Percentiles rank a stretch among this genome's conserved stretches.
Evolutionary conservation across 768 basidiomycete species (phyloP).

Genomic region (Amanita polypyramis): DNA sequence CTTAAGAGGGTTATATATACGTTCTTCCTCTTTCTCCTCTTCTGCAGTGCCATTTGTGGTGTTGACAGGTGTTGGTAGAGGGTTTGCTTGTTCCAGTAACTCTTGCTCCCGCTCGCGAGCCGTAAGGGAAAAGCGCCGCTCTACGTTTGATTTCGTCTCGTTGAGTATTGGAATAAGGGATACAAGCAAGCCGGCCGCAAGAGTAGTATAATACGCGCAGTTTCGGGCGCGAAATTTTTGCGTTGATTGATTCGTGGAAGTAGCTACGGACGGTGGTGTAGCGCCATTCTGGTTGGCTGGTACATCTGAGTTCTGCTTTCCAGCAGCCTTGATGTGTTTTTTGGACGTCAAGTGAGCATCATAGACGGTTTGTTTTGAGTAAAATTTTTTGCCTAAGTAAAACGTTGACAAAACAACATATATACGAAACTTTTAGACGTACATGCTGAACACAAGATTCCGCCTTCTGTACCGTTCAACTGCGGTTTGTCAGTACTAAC

Average conservation of each 20-base stretch:
- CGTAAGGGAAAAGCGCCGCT: slow-evolving; percentile 92
- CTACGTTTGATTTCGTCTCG: slow-evolving; percentile 94
- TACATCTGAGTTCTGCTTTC: slow-evolving; percentile 44
- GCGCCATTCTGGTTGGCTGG: slow-evolving; percentile 51
- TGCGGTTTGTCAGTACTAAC: slow-evolving; percentile 29
- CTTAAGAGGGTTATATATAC: slow-evolving; percentile 97
- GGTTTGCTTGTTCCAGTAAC: slow-evolving; percentile 58
- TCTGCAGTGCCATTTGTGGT: slow-evolving; percentile 31
- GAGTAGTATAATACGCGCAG: slow-evolving; percentile 62
- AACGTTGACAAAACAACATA: slow-evolving; percentile 8
- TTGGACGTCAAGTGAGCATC: slow-evolving; percentile 93
- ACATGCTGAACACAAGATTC: slow-evolving; percentile 96
- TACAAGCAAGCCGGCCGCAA: slow-evolving; percentile 56
- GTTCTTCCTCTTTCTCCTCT: slow-evolving; percentile 91
- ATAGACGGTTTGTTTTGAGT: slow-evolving; percentile 96
- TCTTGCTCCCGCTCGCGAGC: slow-evolving; percentile 97
- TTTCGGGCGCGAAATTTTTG: slow-evolving; percentile 43
- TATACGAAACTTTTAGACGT: slow-evolving; percentile 23
- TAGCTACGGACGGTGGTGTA: slow-evolving; percentile 16
- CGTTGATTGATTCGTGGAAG: slow-evolving; percentile 22
- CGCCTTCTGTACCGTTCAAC: slow-evolving; percentile 34
- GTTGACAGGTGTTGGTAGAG: slow-evolving; percentile 36
- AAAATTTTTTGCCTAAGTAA: slow-evolving; percentile 79
- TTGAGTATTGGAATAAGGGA: slow-evolving; percentile 56
- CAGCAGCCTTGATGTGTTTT: slow-evolving; percentile 89